Base-by-base conservation (phyloP, 805 yeast species). In the Ogataea minuta region DNA sequence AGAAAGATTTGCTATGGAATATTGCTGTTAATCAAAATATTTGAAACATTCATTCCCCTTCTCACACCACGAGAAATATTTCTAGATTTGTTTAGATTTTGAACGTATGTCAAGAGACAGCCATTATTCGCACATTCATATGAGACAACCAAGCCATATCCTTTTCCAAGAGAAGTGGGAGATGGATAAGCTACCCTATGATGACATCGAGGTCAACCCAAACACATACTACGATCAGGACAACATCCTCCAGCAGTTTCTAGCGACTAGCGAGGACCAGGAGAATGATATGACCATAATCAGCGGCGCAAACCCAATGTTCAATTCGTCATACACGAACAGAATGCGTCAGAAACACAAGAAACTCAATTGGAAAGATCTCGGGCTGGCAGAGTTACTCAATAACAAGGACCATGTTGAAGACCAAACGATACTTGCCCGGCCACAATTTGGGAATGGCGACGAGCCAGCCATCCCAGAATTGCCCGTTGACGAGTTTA, bases 121-220 rank as follows among this genome's bases (percentile, higher is more conserved):
- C 2, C 52, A 50, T 7, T 49, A 43, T 16, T 46, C 53, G 7
- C 59, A 53, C 41, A 43, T 56, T 2, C 67, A 63, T 34, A 57
- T 62, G 63, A 42, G 48, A 8, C 48, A 56, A 15, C 63, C 61
- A 2, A 47, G 46, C 9, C 56, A 57, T 36, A 56, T 60, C n/a
- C 32, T 61, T 5, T 60, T 57, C 34, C 48, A 46, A 21, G 66
- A 63, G 39, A 50, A 45, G 21, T 63, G 67, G 68, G 57, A 56
- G 7, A 31, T 44, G 4, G 64, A 60, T 27, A 48, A 40, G 17
- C 39, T 62, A 12, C 57, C 59, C 2, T 62, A 45, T 44, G 67
- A 62, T 31, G 67, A 62, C 30, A 52, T 63, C 2, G 66, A 60
- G 12, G 43, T 60, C 21, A 50, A 52, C 23, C 46, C 54, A 12